Base-by-base conservation (phyloP, 83 land plant genomes). In the Picea abies region DNA sequence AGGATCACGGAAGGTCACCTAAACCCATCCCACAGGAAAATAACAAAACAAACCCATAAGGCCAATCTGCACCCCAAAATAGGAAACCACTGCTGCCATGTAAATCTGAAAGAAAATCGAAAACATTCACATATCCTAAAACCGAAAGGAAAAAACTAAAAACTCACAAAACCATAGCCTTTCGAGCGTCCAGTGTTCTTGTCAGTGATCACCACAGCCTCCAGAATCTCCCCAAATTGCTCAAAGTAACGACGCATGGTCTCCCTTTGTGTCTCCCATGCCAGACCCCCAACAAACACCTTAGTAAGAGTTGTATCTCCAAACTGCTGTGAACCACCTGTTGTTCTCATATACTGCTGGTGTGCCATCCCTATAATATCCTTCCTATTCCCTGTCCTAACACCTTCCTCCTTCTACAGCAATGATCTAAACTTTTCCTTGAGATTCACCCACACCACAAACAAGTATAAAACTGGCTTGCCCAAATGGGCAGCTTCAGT, bases 221-320 rank as follows among this genome's bases (percentile, higher is more conserved):
- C 85, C 22, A 80, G 49, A 47, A 81, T 84, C 20, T 84, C 85
- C 22, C 85, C 85, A 82, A 84, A 84, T 65, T 84, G 85, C 67
- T 86, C 87, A 62, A 83, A 86, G 69, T 86, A 88, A 79, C n/a
- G 86, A 49, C 77, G 64, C 82, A 83, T 83, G 78, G 87, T 78
- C 29, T 82, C 86, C 72, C 76, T 73, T 49, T 85, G 86, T 2
- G 87, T 85, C 76, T 85, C 87, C 85, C 85, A 84, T 81, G 85
- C 85, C 29, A 84, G 60, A 8, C 85, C 76, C 14, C 85, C 85
- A 17, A 86, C 87, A 71, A 86, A 86, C 22, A 86, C 86, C 77
- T 86, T 86, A 22, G 87, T 86, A 39, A 58, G 79, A 23, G 87
- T 86, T 23, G 86, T 86, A 78, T 86, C 87, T 22, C 87, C 87